phyloP scores from a whole-genome alignment of 2,329 filamentous ascomycete species.

The Amphichorda felina region DNA sequence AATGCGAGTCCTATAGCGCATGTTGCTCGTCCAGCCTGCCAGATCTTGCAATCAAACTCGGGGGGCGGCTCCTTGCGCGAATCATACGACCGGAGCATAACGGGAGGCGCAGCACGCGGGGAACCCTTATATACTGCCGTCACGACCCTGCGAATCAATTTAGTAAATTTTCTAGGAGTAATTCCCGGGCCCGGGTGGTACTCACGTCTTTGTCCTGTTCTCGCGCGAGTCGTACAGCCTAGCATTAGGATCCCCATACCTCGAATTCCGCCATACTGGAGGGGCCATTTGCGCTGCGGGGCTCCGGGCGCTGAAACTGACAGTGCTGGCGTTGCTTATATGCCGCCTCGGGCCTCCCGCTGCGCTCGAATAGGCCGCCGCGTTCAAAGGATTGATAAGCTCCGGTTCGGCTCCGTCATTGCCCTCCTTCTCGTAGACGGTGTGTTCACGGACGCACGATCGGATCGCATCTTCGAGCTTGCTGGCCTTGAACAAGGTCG shows the following conservation, averaged over 20 bases:
- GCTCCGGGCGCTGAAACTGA: constrained; percentile 65
- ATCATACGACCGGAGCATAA: constrained; percentile 84
- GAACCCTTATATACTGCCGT: constrained; percentile 87
- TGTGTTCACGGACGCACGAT: constrained; percentile 78
- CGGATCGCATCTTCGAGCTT: constrained; percentile 89
- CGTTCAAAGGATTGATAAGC: constrained; percentile 26
- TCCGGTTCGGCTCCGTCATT: constrained; percentile 53
- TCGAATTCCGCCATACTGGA: constrained; percentile 35
- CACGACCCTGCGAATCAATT: constrained; percentile 52
- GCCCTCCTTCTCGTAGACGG: constrained; percentile 66
- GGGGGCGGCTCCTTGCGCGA: constrained; percentile 83
- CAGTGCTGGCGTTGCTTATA: constrained; percentile 65
- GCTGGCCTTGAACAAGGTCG: constrained; percentile 93
- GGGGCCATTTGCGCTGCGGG: constrained; percentile 43
- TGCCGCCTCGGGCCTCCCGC: constrained; percentile 44
- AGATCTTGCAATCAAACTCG: constrained; percentile 89
- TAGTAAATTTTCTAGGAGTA: constrained; percentile 1
- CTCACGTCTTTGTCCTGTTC: constrained; percentile 81
- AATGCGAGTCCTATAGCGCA: constrained; percentile 85
- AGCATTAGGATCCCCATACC: constrained; percentile 74
- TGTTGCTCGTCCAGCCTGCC: constrained; percentile 94
- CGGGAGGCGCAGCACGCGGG: constrained; percentile 51
- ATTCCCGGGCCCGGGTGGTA: constrained; percentile 7
- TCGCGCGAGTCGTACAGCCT: constrained; percentile 80
- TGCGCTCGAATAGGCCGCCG: constrained; percentile 26